Evolutionary conservation across 148 eudicot species (phyloP).

Genomic region (Vaccinium corymbosum): DNA sequence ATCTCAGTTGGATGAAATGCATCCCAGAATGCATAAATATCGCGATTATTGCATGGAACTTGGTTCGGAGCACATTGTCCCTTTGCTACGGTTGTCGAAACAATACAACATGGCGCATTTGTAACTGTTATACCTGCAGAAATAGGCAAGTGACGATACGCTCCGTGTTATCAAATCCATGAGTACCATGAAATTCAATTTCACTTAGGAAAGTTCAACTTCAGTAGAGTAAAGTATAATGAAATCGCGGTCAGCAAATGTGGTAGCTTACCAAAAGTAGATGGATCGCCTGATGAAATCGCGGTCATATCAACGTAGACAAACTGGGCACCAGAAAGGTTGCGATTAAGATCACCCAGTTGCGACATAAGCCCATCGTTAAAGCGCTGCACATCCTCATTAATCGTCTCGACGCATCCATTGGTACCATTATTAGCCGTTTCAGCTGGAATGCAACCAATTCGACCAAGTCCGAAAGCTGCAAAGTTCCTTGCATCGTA

Average conservation of each 20-base stretch:
- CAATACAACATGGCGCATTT: slow-evolving; percentile 7
- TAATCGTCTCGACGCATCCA: slow-evolving; percentile 24
- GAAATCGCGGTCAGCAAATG: too few relatives aligned
- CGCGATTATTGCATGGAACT: neutral
- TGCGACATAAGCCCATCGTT: slow-evolving; percentile 32
- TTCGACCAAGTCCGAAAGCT: slow-evolving; percentile 34
- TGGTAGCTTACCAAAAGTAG: neutral
- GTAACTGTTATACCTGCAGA: slow-evolving; percentile 13
- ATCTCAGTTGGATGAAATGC: neutral
- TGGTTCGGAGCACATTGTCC: slow-evolving; percentile 12
- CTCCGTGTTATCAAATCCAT: neutral
- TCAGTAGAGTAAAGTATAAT: neutral
- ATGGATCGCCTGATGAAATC: neutral
- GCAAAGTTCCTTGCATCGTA: slow-evolving; percentile 51
- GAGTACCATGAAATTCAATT: neutral
- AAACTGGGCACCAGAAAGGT: slow-evolving; percentile 23
- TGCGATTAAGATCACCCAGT: slow-evolving; percentile 22
- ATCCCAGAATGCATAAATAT: neutral
- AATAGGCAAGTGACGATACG: neutral
- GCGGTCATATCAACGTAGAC: slow-evolving; percentile 27
- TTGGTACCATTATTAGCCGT: neutral
- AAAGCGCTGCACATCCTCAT: slow-evolving; percentile 28
- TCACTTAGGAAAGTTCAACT: neutral
- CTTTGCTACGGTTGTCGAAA: neutral
- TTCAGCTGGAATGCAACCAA: slow-evolving; percentile 48